Conservation (phyloP, 2,329 filamentous ascomycete genomes). For the Thelonectria discophora region DNA sequence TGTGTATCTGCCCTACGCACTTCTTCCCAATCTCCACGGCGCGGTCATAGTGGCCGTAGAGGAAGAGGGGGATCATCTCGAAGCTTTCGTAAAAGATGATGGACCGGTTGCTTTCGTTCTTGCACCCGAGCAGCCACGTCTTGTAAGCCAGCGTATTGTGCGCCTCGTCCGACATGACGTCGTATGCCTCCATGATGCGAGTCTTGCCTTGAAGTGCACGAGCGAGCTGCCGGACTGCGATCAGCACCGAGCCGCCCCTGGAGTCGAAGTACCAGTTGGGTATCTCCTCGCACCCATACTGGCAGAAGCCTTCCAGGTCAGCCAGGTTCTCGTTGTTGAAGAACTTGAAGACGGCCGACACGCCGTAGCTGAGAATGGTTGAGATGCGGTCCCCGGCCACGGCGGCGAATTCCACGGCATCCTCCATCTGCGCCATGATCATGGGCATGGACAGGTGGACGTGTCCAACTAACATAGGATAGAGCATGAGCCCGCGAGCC, state of each 20-base stretch:
- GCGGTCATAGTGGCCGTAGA: constrained; percentile 69
- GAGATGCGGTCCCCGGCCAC: constrained; percentile 75
- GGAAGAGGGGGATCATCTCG: constrained; percentile 68
- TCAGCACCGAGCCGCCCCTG: constrained; percentile 74
- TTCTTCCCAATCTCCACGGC: constrained; percentile 65
- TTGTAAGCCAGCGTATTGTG: constrained; percentile 69
- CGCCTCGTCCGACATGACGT: constrained; percentile 73
- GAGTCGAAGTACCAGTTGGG: constrained; percentile 76
- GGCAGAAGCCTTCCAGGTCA: constrained; percentile 76
- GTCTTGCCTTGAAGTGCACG: constrained; percentile 82
- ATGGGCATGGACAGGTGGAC: constrained; percentile 69
- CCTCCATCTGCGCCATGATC: constrained; percentile 68
- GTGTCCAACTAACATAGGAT: constrained; percentile 75
- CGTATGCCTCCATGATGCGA: constrained; percentile 54
- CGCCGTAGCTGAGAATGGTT: constrained; percentile 75
- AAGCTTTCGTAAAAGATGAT: constrained; percentile 74
- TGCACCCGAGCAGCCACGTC: constrained; percentile 63
- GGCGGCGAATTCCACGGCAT: constrained; percentile 71
- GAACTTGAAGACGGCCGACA: constrained; percentile 72
- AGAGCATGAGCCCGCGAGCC: constrained; percentile 74
- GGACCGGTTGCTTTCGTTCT: constrained; percentile 69
- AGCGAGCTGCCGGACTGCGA: constrained; percentile 71
- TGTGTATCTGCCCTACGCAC: constrained; percentile 56
- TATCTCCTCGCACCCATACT: constrained; percentile 77
- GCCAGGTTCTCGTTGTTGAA: constrained; percentile 74